These are phyloP conservation scores for Clathrus columnatus DNA, from an alignment of 768 basidiomycete genomes.

Conservation along the genomic window DNA sequence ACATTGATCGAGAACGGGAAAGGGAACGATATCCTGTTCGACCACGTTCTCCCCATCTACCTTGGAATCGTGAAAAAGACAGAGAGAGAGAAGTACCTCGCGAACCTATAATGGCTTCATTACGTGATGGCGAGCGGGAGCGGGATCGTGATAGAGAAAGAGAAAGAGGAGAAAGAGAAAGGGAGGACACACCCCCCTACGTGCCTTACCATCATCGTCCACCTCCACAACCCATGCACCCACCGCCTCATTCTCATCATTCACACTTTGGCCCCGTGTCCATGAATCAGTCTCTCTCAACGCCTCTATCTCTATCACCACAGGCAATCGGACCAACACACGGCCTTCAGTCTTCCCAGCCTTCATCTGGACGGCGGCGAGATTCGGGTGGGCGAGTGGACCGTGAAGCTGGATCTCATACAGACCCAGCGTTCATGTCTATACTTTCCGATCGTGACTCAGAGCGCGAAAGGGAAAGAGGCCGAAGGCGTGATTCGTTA, in stretches of 20 bases:
- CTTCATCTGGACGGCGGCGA: not conserved
- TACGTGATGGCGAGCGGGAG: conserved; percentile 16
- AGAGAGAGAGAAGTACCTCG: not conserved
- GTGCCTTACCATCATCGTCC: conserved; percentile 17
- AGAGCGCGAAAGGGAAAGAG: conserved; percentile 20
- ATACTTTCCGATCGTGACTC: conserved; percentile 12
- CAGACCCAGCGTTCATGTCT: not conserved
- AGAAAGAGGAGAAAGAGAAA: conserved; percentile 12
- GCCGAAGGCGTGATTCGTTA: conserved; percentile 12
- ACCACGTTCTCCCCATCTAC: conserved; percentile 14
- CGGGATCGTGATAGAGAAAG: conserved; percentile 11
- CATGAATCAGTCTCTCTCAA: not conserved
- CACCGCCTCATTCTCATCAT: not conserved
- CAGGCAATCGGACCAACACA: not conserved
- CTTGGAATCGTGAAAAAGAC: not conserved
- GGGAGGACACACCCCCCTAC: conserved; percentile 19
- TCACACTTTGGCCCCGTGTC: not conserved
- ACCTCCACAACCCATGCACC: conserved; percentile 6
- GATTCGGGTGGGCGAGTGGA: not conserved
- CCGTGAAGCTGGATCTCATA: not conserved
- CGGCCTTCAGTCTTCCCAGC: not conserved
- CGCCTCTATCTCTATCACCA: not conserved
- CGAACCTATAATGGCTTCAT: conserved; percentile 5
- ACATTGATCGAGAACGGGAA: conserved; percentile 15
- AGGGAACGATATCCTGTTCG: conserved; percentile 15